Evolutionary conservation across 257 asterid genomes (phyloP).

Genomic region (Salvia hispanica): DNA sequence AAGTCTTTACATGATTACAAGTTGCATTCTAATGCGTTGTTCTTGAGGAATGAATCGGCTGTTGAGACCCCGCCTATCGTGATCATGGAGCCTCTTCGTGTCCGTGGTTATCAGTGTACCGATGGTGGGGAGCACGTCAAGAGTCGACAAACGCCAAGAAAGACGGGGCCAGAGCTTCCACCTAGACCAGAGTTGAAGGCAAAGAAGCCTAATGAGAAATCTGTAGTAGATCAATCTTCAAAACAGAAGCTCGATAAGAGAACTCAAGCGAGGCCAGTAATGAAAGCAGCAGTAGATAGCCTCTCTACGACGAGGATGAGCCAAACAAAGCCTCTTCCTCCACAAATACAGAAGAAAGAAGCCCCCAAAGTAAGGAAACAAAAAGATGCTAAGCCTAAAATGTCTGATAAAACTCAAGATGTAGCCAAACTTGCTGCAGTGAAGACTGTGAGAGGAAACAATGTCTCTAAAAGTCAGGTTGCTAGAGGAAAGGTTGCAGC

Average conservation of each 20-base stretch:
- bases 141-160: conserved; percentile 34
- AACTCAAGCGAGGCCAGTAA: conserved; percentile 22
- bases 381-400: conserved; percentile 21
- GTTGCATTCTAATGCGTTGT: conserved; percentile 25
- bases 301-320: conserved; percentile 32
- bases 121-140: conserved; percentile 31
- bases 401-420: conserved; percentile 28
- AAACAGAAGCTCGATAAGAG: conserved; percentile 30
- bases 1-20: conserved; percentile 28
- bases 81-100: conserved; percentile 54
- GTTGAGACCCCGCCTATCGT: conserved; percentile 54
- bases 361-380: conserved; percentile 37
- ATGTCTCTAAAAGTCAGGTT: conserved; percentile 35
- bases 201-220: conserved; percentile 20
- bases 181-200: conserved; percentile 32
- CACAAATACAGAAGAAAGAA: conserved; percentile 46
- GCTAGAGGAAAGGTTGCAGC: conserved; percentile 30
- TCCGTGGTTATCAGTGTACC: conserved; percentile 24
- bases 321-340: conserved; percentile 35
- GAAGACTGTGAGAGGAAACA: conserved; percentile 39
- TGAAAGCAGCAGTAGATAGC: conserved; percentile 33
- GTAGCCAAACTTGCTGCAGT: conserved; percentile 27
- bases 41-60: conserved; percentile 31
- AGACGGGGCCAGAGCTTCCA: conserved; percentile 35
- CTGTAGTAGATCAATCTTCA: conserved; percentile 18